These are phyloP conservation scores for Metarhizium sp. DNA, from an alignment of 2,329 filamentous ascomycete species.

Conservation along the genomic window DNA sequence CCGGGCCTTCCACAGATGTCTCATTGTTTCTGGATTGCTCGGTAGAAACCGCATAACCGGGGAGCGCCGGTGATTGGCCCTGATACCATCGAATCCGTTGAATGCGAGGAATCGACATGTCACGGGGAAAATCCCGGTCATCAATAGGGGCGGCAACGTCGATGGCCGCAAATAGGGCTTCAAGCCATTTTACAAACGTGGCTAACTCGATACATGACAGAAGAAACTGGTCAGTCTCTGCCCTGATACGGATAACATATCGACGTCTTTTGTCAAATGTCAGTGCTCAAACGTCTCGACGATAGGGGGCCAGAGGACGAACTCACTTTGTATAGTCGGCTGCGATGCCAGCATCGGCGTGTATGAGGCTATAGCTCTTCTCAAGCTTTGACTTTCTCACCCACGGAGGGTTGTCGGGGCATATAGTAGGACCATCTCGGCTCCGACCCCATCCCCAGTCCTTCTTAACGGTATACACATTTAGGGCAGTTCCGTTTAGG, in stretches of 20 bases:
- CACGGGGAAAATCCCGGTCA: conserved; percentile 54
- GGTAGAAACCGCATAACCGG: conserved; percentile 3
- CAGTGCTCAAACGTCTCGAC: background rate
- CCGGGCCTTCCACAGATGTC: background rate
- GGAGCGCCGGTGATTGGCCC: conserved; percentile 23
- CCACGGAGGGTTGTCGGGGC: conserved; percentile 41
- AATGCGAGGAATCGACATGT: conserved; percentile 51
- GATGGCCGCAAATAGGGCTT: conserved; percentile 62
- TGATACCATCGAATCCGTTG: conserved; percentile 43
- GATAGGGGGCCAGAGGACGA: background rate
- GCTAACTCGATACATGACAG: conserved; percentile 56
- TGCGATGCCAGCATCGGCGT: conserved; percentile 67
- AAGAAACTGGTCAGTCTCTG: conserved; percentile 66
- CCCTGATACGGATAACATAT: conserved; percentile 62
- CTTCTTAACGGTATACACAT: conserved; percentile 54
- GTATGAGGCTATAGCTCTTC: conserved; percentile 61
- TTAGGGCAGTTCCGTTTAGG: conserved; percentile 59
- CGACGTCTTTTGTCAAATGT: conserved; percentile 32
- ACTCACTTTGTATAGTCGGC: conserved; percentile 61
- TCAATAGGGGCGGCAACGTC: conserved; percentile 63
- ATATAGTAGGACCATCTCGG: conserved; percentile 37
- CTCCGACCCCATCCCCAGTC: conserved; percentile 41
- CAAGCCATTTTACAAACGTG: conserved; percentile 59
- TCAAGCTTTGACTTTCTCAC: conserved; percentile 47
- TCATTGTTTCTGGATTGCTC: conserved; percentile 4